Percentiles rank a stretch among this genome's conserved stretches.
These are phyloP conservation scores for Clathrus columnatus DNA, from an alignment of 768 basidiomycete genomes.

Conservation along the genomic window DNA sequence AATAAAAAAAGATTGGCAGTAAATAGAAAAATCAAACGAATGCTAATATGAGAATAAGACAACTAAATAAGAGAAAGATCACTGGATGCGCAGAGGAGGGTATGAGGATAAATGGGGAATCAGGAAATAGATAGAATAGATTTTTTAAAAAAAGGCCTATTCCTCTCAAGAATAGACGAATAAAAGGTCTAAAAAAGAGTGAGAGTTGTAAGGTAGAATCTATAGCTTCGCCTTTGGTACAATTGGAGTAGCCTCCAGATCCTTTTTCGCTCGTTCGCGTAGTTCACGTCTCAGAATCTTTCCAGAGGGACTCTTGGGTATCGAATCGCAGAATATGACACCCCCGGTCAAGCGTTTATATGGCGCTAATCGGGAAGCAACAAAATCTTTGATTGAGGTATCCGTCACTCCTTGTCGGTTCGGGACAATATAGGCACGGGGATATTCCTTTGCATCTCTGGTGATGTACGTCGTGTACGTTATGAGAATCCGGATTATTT, in stretches of 20 bases:
- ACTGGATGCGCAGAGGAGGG: neutral
- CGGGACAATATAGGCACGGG: constrained; percentile 50
- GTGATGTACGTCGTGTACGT: neutral
- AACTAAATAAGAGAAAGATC: neutral
- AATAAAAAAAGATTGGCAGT: neutral
- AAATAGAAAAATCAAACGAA: neutral
- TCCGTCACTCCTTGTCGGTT: neutral
- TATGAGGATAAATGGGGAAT: neutral
- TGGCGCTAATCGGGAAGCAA: neutral
- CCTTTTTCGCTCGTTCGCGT: constrained; percentile 55
- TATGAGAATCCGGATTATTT: neutral
- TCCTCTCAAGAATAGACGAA: neutral
- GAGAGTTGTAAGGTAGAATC: no score
- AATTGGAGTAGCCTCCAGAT: constrained; percentile 20
- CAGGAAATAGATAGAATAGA: neutral
- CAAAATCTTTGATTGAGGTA: constrained; percentile 12
- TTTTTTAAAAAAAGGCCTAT: neutral
- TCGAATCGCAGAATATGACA: constrained; percentile 42
- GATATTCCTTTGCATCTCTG: constrained; percentile 4
- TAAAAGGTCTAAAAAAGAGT: no score
- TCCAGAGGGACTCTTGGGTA: constrained; percentile 78
- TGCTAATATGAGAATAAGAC: neutral
- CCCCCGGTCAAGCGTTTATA: constrained; percentile 26
- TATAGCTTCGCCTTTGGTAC: neutral
- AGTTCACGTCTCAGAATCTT: constrained; percentile 81